Evolutionary conservation across 192 early-diverging fungal species (phyloP).

Genomic region (Coemansia sp.): DNA sequence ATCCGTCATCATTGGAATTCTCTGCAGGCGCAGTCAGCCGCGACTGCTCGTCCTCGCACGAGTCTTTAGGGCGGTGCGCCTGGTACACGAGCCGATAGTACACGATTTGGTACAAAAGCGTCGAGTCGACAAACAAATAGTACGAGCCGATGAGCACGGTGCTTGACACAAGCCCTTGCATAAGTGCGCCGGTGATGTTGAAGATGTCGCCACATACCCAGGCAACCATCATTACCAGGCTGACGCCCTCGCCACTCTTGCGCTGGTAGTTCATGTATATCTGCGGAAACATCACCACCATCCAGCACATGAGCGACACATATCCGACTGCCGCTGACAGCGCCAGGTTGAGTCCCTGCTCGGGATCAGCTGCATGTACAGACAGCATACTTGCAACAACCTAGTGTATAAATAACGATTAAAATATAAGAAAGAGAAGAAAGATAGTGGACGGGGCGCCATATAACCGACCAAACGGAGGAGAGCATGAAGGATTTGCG

Average conservation of each 20-base stretch:
- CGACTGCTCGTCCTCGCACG: neutral
- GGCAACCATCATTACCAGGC: slow-evolving; percentile 67
- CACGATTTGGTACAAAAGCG: slow-evolving; percentile 64
- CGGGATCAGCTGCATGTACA: slow-evolving; percentile 11
- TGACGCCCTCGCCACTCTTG: slow-evolving; percentile 75
- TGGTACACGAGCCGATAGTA: slow-evolving; percentile 59
- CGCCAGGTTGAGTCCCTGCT: slow-evolving; percentile 14
- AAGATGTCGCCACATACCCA: slow-evolving; percentile 81
- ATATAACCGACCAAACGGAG: too few species aligned
- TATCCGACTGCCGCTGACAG: slow-evolving; percentile 57
- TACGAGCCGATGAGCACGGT: slow-evolving; percentile 71
- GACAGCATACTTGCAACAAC: neutral
- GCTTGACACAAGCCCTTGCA: slow-evolving; percentile 70
- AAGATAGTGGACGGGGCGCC: neutral
- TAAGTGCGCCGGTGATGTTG: slow-evolving; percentile 69
- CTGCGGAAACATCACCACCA: slow-evolving; percentile 82
- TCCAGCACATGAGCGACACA: slow-evolving; percentile 72
- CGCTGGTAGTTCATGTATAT: slow-evolving; percentile 75
- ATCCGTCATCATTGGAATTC: neutral
- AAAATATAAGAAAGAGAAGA: neutral
- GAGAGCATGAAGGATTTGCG: too few species aligned
- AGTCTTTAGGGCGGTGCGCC: slow-evolving; percentile 26
- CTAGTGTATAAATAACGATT: neutral
- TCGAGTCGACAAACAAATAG: slow-evolving; percentile 70
- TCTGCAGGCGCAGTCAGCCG: slow-evolving; percentile 1